A percentile compares a stretch with the other conserved stretches of the same genome.
Evolutionary conservation across 306 rosid genomes (phyloP).

Genomic region (Gillenia trifoliata): DNA sequence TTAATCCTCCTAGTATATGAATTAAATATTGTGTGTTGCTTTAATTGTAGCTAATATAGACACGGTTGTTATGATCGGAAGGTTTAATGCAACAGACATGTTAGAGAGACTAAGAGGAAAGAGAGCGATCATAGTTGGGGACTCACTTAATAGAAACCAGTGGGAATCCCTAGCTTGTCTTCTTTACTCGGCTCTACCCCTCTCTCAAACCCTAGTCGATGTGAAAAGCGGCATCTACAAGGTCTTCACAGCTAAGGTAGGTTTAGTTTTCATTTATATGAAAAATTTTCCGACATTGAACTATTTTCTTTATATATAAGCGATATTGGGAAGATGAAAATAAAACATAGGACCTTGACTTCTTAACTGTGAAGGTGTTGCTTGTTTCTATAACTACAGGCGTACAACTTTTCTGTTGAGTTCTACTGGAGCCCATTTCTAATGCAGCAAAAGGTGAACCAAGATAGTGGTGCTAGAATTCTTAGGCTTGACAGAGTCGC

Average conservation of each 20-base stretch:
- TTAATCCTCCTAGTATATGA: not conserved
- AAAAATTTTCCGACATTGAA: not conserved
- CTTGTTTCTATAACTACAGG: conserved; percentile 11
- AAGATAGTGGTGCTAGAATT: conserved; percentile 14
- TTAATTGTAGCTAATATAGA: not conserved
- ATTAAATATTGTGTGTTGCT: not conserved
- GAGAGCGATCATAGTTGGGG: conserved; percentile 41
- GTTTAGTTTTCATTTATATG: not conserved
- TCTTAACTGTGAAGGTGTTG: not conserved
- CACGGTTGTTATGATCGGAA: not conserved
- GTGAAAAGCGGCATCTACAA: conserved; percentile 24
- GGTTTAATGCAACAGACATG: conserved; percentile 33
- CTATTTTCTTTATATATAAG: too few relatives aligned
- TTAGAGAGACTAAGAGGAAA: conserved; percentile 43
- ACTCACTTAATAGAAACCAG: conserved; percentile 48
- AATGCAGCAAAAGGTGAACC: conserved; percentile 23
- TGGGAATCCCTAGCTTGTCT: conserved; percentile 53
- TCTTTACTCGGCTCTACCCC: conserved; percentile 31
- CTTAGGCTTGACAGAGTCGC: conserved; percentile 33
- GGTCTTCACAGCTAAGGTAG: conserved; percentile 32
- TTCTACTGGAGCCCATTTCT: conserved; percentile 53
- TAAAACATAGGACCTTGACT: too few relatives aligned
- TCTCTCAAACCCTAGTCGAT: conserved; percentile 22
- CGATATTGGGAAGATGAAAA: too few relatives aligned
- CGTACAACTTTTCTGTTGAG: conserved; percentile 38